phyloP scores from a whole-genome alignment of 164 flowering plant genomes.

The Hamamelis virginiana region DNA sequence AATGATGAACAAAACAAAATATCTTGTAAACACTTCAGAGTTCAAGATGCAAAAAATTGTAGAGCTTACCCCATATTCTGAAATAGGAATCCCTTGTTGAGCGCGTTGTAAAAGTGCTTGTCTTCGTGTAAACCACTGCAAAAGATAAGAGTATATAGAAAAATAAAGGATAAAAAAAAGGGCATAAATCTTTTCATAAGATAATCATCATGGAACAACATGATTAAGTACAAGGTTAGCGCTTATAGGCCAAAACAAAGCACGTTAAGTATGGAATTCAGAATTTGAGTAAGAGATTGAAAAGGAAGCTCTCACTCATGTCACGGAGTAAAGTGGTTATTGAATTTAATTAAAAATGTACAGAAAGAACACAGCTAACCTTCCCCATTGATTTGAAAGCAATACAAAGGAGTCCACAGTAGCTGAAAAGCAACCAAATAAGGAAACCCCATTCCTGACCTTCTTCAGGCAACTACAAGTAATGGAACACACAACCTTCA shows the following conservation, averaged over 20 bases:
- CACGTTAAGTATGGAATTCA: not conserved
- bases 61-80: conserved; percentile 83
- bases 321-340: not conserved
- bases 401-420: conserved; percentile 86
- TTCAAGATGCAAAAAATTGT: not conserved
- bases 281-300: not conserved
- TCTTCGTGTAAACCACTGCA: conserved; percentile 87
- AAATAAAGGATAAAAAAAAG: conserved; percentile 12
- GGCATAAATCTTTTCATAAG: not conserved
- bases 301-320: not conserved
- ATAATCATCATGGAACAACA: not conserved
- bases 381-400: conserved; percentile 75
- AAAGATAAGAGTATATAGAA: not conserved
- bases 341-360: not conserved
- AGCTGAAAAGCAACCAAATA: conserved; percentile 95
- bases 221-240: not conserved
- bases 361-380: conserved; percentile 34
- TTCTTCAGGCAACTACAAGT: conserved; percentile 84
- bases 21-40: no score
- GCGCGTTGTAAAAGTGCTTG: conserved; percentile 79
- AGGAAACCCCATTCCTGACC: conserved; percentile 99
- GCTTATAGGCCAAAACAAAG: not conserved
- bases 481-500: conserved; percentile 5
- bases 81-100: conserved; percentile 94
- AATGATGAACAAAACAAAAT: no score